Evolutionary conservation across 768 basidiomycete genomes (phyloP).

Genomic region (Paxillus involutus): DNA sequence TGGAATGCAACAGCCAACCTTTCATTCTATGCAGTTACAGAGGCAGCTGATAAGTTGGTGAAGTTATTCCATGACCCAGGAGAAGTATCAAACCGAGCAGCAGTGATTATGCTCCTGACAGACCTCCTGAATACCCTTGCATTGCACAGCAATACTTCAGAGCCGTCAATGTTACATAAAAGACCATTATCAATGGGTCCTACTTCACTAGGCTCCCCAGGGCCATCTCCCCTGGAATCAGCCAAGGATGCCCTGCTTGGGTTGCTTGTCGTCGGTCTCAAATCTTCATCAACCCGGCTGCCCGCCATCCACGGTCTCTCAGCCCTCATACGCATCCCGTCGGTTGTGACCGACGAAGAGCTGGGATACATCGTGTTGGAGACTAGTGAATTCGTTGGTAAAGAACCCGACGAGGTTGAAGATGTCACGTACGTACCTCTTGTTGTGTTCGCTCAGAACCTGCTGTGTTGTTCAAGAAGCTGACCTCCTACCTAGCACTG

Average conservation of each 20-base stretch:
- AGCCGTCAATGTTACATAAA: not conserved
- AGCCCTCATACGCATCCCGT: conserved; percentile 61
- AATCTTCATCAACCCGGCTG: conserved; percentile 46
- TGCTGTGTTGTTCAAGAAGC: not conserved
- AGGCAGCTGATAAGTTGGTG: conserved; percentile 75
- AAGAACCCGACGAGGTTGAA: conserved; percentile 48
- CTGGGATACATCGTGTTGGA: conserved; percentile 77
- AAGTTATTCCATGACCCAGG: conserved; percentile 71
- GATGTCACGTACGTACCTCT: conserved; percentile 47
- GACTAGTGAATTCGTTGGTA: conserved; percentile 62
- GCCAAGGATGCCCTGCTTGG: conserved; percentile 81
- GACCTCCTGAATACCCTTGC: conserved; percentile 56
- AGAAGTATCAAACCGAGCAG: conserved; percentile 63
- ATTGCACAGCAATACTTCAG: not conserved
- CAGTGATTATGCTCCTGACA: conserved; percentile 65
- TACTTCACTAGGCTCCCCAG: conserved; percentile 9
- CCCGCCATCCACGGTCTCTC: conserved; percentile 67
- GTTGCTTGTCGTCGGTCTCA: conserved; percentile 58
- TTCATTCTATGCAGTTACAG: conserved; percentile 63
- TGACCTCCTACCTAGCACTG: conserved; percentile 42
- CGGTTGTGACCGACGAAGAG: conserved; percentile 70
- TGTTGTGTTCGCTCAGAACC: not conserved
- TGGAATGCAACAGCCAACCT: conserved; percentile 53
- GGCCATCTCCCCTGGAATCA: conserved; percentile 44
- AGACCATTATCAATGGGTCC: conserved; percentile 36